Conservation (phyloP, 1,139 yeast species). For the Geotrichum fermentans region DNA sequence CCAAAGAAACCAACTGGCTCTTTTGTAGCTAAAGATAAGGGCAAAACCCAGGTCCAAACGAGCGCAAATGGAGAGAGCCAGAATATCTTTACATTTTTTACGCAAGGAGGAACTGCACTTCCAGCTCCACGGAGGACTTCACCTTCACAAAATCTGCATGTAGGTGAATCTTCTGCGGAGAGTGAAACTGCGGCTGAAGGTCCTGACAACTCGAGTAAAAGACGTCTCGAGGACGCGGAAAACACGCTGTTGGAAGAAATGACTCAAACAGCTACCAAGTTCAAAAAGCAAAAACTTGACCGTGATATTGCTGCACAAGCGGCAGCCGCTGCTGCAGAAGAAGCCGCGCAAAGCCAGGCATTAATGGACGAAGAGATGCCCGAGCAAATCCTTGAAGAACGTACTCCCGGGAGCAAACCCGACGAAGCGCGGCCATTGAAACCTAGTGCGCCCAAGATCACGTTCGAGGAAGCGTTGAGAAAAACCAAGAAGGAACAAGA, state of each 20-base stretch:
- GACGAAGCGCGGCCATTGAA: not conserved
- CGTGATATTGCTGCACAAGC: not conserved
- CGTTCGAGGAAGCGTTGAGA: constrained; percentile 13
- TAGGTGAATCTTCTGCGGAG: no score
- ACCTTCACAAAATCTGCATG: no score
- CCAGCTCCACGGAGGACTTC: not conserved
- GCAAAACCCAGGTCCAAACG: not conserved
- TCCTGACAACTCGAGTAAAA: no score
- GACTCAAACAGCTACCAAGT: constrained; percentile 7
- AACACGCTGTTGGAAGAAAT: constrained; percentile 8
- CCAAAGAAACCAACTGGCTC: not conserved
- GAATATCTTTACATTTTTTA: constrained; percentile 7
- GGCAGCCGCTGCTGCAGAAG: not conserved
- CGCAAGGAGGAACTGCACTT: not conserved
- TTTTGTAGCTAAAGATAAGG: not conserved
- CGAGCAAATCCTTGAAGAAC: not conserved
- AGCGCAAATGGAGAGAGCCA: constrained; percentile 1
- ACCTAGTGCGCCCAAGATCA: constrained; percentile 6
- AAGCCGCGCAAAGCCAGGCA: not conserved
- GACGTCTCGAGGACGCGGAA: not conserved
- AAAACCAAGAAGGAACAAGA: constrained; percentile 13
- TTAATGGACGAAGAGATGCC: not conserved
- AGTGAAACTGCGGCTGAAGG: no score
- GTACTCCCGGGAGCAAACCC: not conserved
- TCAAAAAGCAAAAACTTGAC: constrained; percentile 9